Conservation (phyloP, 768 basidiomycete genomes). For the Pulveroboletus ravenelii region DNA sequence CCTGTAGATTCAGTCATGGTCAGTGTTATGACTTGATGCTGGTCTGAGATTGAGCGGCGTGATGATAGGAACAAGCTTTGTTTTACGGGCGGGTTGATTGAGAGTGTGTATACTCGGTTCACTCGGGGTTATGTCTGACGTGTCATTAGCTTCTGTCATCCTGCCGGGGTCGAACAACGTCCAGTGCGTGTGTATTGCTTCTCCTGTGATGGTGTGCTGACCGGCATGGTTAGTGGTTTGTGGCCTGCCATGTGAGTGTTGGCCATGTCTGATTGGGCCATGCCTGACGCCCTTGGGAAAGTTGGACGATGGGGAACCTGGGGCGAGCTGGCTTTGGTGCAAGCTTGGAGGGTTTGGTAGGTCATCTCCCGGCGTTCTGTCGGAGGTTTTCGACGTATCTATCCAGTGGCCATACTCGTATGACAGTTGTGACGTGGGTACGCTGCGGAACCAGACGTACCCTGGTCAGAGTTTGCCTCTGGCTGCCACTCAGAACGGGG, state of each 20-base stretch:
- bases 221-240: slow-evolving; percentile 31
- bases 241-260: slow-evolving; percentile 44
- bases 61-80: slow-evolving; percentile 61
- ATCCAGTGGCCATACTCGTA: slow-evolving; percentile 51
- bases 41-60: slow-evolving; percentile 1
- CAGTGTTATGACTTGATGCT: background rate
- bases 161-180: slow-evolving; percentile 41
- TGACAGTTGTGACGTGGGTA: slow-evolving; percentile 70
- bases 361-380: slow-evolving; percentile 20
- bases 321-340: slow-evolving; percentile 53
- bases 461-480: slow-evolving; percentile 41
- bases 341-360: slow-evolving; percentile 57
- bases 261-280: background rate
- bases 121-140: background rate
- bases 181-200: slow-evolving; percentile 18
- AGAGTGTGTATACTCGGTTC: slow-evolving; percentile 25
- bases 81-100: slow-evolving; percentile 75
- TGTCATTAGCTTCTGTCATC: slow-evolving; percentile 30
- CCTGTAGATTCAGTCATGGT: slow-evolving; percentile 30
- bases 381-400: background rate
- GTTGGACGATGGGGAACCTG: slow-evolving; percentile 55
- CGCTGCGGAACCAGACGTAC: slow-evolving; percentile 67
- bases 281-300: slow-evolving; percentile 15
- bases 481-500: slow-evolving; percentile 38
- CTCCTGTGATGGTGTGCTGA: slow-evolving; percentile 4